Evolutionary conservation across 2,329 filamentous ascomycete species (phyloP).

Genomic region (Paramyrothecium roridum): DNA sequence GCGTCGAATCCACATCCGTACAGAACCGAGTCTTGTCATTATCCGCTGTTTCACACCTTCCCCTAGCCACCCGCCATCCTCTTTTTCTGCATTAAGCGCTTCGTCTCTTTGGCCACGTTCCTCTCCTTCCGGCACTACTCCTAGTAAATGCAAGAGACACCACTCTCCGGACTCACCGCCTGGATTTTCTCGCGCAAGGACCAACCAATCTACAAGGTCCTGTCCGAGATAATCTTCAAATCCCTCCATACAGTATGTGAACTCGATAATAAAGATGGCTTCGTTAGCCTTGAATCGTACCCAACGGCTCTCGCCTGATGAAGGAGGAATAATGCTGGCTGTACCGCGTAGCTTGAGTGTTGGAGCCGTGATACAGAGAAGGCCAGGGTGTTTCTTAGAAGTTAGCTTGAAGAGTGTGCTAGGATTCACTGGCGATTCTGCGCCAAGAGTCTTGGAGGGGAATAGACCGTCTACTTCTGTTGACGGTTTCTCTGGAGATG

Average conservation of each 20-base stretch:
- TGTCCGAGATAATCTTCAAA: not conserved
- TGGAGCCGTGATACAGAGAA: not conserved
- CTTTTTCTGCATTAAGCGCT: not conserved
- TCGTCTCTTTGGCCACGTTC: not conserved
- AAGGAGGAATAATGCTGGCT: not conserved
- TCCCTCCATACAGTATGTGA: not conserved
- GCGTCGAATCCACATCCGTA: not conserved
- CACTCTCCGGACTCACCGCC: not conserved
- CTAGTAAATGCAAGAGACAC: not conserved
- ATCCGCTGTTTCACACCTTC: not conserved
- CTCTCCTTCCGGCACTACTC: not conserved
- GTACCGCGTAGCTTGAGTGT: not conserved
- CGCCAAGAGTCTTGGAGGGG: not conserved
- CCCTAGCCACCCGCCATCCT: not conserved
- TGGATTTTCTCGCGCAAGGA: not conserved
- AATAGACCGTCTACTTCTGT: not conserved
- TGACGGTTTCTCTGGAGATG: not conserved
- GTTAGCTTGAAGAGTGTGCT: not conserved
- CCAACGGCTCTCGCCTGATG: not conserved
- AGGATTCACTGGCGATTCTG: not conserved
- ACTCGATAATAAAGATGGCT: not conserved
- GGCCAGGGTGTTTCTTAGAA: not conserved
- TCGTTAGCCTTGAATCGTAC: not conserved
- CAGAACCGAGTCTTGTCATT: not conserved
- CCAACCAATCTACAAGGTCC: not conserved